phyloP scores from a whole-genome alignment of 2,329 filamentous ascomycete species.

The Trichoderma sp. region DNA sequence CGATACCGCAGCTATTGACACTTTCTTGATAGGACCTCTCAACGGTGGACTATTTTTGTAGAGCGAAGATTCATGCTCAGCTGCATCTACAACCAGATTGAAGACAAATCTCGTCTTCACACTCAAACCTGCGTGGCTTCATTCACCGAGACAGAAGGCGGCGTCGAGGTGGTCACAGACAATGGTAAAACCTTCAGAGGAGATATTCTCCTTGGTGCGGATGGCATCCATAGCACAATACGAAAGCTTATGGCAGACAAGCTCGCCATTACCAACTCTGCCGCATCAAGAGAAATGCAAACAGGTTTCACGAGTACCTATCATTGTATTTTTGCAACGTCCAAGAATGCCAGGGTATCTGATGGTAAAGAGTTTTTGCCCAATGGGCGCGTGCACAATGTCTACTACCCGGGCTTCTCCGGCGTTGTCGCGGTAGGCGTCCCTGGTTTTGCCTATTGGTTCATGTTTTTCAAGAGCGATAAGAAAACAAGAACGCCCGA shows the following conservation, averaged over 20 bases:
- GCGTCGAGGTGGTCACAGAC: conserved; percentile 39
- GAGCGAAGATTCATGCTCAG: conserved; percentile 20
- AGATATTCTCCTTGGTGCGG: conserved; percentile 47
- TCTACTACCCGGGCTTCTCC: conserved; percentile 20
- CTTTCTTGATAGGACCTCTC: conserved; percentile 9
- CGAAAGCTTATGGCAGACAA: conserved; percentile 11
- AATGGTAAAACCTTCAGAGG: conserved; percentile 40
- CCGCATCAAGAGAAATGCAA: conserved; percentile 1
- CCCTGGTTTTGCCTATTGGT: conserved; percentile 16
- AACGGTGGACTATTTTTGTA: conserved; percentile 18
- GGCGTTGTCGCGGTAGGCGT: conserved; percentile 2
- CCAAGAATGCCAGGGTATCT: conserved; percentile 15
- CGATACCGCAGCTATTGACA: too few species aligned
- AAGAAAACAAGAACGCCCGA: background rate
- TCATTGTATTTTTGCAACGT: conserved; percentile 18
- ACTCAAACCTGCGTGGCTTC: conserved; percentile 14
- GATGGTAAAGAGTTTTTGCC: conserved; percentile 15
- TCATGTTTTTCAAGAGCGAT: conserved; percentile 10
- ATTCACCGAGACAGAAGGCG: conserved; percentile 16
- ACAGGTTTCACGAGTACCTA: conserved; percentile 14
- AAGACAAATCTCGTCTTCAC: conserved; percentile 8
- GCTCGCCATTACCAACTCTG: background rate
- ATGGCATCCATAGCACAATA: conserved; percentile 46
- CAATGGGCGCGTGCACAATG: background rate
- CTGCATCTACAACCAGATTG: conserved; percentile 16